Evolutionary conservation across 2,329 filamentous ascomycete genomes (phyloP).

Genomic region (Scytalidium sp.): DNA sequence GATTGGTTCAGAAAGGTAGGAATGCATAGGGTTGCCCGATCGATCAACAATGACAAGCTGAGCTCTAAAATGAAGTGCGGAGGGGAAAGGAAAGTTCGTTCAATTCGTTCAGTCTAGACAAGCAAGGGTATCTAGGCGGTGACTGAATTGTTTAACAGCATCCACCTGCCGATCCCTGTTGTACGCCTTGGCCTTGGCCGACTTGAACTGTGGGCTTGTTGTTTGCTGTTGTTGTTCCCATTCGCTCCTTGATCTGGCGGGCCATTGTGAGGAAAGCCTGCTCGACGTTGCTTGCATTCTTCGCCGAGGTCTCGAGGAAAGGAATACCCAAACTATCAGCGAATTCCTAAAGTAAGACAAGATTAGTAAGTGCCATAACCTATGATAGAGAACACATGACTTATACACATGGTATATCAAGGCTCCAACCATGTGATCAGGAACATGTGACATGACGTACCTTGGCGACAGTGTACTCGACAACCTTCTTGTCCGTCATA

Average conservation of each 20-base stretch:
- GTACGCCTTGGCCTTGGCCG: conserved; percentile 89
- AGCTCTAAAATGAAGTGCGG: conserved; percentile 24
- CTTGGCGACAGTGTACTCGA: conserved; percentile 99
- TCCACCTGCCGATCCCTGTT: conserved; percentile 77
- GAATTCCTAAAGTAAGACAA: conserved; percentile 69
- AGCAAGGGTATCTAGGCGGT: conserved; percentile 3
- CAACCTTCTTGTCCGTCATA: conserved; percentile 99
- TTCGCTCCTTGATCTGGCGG: conserved; percentile 99
- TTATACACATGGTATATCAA: not conserved
- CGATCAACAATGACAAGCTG: conserved; percentile 24
- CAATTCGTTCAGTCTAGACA: conserved; percentile 17
- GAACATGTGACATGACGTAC: conserved; percentile 48
- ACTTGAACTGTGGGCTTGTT: conserved; percentile 99
- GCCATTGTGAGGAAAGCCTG: conserved; percentile 99
- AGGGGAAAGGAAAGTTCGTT: conserved; percentile 21
- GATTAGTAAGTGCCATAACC: not conserved
- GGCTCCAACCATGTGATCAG: conserved; percentile 16
- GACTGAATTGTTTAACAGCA: conserved; percentile 70
- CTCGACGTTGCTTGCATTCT: conserved; percentile 99
- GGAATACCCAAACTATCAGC: conserved; percentile 98
- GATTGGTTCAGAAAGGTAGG: conserved; percentile 10
- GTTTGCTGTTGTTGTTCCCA: conserved; percentile 92
- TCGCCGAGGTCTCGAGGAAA: conserved; percentile 99
- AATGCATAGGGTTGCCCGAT: conserved; percentile 21
- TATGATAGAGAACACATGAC: not conserved